Conservation (phyloP, 2,329 filamentous ascomycete species). For the Aureobasidium sp. region DNA sequence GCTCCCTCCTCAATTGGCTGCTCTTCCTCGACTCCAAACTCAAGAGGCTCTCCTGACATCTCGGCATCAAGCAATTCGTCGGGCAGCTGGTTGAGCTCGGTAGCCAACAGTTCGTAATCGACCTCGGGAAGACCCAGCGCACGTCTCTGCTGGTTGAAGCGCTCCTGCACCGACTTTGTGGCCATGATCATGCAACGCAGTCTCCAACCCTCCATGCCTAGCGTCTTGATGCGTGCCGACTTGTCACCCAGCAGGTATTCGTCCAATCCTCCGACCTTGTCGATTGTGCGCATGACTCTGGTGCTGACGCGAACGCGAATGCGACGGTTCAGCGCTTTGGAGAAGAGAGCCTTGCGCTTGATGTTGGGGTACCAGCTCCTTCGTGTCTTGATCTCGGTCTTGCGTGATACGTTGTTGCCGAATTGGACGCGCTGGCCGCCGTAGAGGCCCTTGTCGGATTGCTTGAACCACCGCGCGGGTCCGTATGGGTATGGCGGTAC, state of each 20-base stretch:
- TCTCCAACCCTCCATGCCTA: conserved; percentile 86
- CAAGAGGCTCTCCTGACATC: conserved; percentile 29
- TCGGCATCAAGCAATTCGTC: conserved; percentile 18
- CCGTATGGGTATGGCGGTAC: conserved; percentile 63
- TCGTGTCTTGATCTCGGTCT: conserved; percentile 62
- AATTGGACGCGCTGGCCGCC: conserved; percentile 64
- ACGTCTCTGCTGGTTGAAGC: conserved; percentile 59
- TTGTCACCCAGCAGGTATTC: conserved; percentile 83
- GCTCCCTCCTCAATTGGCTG: not conserved
- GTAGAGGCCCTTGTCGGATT: conserved; percentile 55
- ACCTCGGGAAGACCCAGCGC: conserved; percentile 57
- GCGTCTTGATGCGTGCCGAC: conserved; percentile 68
- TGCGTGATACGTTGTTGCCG: conserved; percentile 67
- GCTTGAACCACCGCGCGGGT: conserved; percentile 64
- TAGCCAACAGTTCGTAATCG: conserved; percentile 25
- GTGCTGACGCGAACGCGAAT: conserved; percentile 64
- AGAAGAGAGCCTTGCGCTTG: conserved; percentile 59
- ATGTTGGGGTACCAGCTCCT: conserved; percentile 72
- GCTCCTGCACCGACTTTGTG: conserved; percentile 57
- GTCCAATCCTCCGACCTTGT: conserved; percentile 82
- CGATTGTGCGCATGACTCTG: conserved; percentile 58
- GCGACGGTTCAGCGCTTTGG: conserved; percentile 52
- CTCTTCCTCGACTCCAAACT: conserved; percentile 15
- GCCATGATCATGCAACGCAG: conserved; percentile 87
- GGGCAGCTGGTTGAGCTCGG: conserved; percentile 22